Evolutionary conservation across 139 green algal genomes (phyloP).

Genomic region (Volvox reticuliferus): DNA sequence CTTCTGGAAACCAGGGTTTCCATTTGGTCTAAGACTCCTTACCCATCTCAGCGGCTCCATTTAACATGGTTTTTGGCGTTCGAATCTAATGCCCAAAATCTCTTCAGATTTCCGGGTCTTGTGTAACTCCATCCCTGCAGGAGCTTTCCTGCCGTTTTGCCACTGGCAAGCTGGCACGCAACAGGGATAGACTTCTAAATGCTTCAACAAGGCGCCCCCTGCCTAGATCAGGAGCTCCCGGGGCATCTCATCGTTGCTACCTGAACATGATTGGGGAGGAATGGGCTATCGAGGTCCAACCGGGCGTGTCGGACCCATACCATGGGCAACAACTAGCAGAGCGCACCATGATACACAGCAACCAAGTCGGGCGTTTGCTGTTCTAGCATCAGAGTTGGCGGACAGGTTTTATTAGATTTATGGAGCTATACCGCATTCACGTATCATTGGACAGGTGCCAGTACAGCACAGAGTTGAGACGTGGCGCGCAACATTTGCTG

Average conservation of each 20-base stretch:
- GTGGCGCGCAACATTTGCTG: too few relatives aligned
- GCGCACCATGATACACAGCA: not conserved
- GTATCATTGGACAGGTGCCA: not conserved
- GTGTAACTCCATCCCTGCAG: not conserved
- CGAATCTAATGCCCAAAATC: too few relatives aligned
- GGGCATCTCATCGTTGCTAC: not conserved
- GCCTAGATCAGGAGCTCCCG: constrained; percentile 27
- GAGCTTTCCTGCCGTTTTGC: constrained; percentile 39
- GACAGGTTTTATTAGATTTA: not conserved
- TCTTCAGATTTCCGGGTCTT: too few relatives aligned
- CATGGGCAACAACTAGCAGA: constrained; percentile 20
- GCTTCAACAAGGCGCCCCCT: not conserved
- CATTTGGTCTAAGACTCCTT: too few relatives aligned
- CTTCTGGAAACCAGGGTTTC: too few relatives aligned
- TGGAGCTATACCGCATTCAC: not conserved
- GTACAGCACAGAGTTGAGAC: too few relatives aligned
- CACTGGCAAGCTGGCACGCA: constrained; percentile 38
- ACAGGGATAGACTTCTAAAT: not conserved
- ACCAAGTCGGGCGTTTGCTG: not conserved
- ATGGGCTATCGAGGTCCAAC: not conserved
- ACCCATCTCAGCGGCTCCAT: too few relatives aligned
- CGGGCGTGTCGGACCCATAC: not conserved
- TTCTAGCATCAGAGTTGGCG: not conserved
- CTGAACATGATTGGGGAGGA: constrained; percentile 9
- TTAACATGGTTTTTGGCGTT: too few relatives aligned